phyloP scores from a whole-genome alignment of 805 yeast species.

The Ogataea nitratoaversa region DNA sequence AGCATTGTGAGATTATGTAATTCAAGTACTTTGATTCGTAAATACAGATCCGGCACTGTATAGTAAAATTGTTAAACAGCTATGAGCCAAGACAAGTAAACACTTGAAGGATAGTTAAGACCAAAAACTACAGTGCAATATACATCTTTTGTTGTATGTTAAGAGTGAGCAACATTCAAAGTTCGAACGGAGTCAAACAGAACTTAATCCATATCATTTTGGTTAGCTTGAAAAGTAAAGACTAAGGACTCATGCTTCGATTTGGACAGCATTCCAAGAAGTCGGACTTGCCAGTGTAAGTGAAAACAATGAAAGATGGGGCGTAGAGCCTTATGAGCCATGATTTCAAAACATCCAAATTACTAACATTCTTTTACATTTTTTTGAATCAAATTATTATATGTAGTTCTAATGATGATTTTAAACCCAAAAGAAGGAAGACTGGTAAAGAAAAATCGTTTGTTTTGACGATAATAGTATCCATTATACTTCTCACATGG shows the following conservation, averaged over 20 bases:
- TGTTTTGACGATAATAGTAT: conserved; percentile 3
- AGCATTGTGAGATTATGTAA: too few species aligned
- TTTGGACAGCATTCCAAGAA: conserved; percentile 37
- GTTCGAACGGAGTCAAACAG: too few species aligned
- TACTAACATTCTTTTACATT: not conserved
- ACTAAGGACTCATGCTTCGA: conserved; percentile 8
- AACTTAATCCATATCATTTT: not conserved
- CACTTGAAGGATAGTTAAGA: too few species aligned
- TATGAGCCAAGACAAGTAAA: too few species aligned
- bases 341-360: too few species aligned
- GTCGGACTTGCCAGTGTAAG: conserved; percentile 46
- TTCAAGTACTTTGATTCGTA: too few species aligned
- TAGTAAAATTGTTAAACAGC: too few species aligned
- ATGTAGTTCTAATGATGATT: conserved; percentile 9
- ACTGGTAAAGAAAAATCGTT: conserved; percentile 3
- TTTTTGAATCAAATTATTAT: not conserved
- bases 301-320: conserved; percentile 3
- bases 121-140: too few species aligned
- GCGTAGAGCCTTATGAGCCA: too few species aligned
- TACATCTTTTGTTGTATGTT: too few species aligned
- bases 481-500: conserved; percentile 4
- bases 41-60: too few species aligned
- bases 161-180: too few species aligned
- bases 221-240: not conserved
- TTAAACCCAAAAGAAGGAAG: conserved; percentile 16